A percentile compares a stretch with the other conserved stretches of the same genome.
Conservation (phyloP, 1,284 basidiomycete genomes). For the Volvariella volvacea region DNA sequence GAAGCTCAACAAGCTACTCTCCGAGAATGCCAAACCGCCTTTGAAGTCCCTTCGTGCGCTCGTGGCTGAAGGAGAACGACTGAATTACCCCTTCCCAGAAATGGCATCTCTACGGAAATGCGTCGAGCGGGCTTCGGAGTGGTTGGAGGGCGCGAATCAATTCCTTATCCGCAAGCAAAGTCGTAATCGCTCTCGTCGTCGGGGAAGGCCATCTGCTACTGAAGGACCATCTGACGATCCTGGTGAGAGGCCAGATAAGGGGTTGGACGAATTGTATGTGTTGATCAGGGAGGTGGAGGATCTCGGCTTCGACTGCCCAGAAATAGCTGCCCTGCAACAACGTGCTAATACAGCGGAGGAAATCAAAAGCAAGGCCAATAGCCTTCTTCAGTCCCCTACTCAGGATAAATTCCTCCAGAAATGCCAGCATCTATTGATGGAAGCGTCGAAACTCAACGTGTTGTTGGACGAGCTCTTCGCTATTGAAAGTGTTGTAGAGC, state of each 20-base stretch:
- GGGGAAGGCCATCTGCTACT: slow-evolving; percentile 43
- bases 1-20: slow-evolving; percentile 65
- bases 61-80: slow-evolving; percentile 82
- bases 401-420: slow-evolving; percentile 58
- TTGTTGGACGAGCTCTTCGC: slow-evolving; percentile 66
- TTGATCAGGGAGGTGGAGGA: slow-evolving; percentile 65
- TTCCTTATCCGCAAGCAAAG: slow-evolving; percentile 69
- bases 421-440: slow-evolving; percentile 62
- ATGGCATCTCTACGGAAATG: slow-evolving; percentile 70
- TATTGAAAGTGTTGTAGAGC: slow-evolving; percentile 71
- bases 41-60: slow-evolving; percentile 74
- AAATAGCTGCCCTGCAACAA: slow-evolving; percentile 53
- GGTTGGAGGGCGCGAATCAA: slow-evolving; percentile 73
- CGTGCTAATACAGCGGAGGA: slow-evolving; percentile 64
- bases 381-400: slow-evolving; percentile 38
- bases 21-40: slow-evolving; percentile 62
- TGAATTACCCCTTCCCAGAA: slow-evolving; percentile 71
- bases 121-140: slow-evolving; percentile 75
- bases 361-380: slow-evolving; percentile 46
- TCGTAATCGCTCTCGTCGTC: slow-evolving; percentile 63
- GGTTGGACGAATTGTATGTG: slow-evolving; percentile 58
- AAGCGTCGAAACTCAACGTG: slow-evolving; percentile 74
- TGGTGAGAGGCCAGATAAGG: slow-evolving; percentile 61
- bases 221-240: slow-evolving; percentile 43
- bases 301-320: slow-evolving; percentile 76